Base-by-base conservation (phyloP, 1,284 basidiomycete species). In the Moesziomyces sp. region DNA sequence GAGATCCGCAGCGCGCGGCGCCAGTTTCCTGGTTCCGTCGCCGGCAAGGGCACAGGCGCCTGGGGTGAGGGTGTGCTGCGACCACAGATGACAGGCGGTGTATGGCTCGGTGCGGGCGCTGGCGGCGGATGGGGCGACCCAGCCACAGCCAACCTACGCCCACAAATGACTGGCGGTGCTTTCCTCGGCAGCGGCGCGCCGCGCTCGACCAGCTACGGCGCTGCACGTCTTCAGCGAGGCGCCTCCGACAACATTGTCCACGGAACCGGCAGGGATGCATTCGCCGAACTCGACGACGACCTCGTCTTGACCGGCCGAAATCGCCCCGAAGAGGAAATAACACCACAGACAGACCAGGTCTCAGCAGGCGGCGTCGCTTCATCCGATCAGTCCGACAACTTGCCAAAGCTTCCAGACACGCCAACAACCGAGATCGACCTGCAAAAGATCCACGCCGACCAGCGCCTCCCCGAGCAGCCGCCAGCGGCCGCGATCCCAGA, bases 11-110 rank as follows among this genome's bases (percentile, higher is more conserved):
- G 69, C 10, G 71, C 70, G 4, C 51, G 73, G 7, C 52, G 63
- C 2, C 63, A 78, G 10, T 77, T 76, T 44, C 77, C 74, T 2
- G 79, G 71, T 24, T 64, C 63, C 7, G 58, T 65, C n/a, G 58
- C 68, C 19, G 71, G 64, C 21, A 68, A 62, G 23, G 78, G 78
- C 5, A 75, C 65, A 7, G 76, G 76, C 13, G 67, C 68, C 16
- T 78, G 78, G 74, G 76, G 77, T 5, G 77, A 79, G 46, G 70
- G 73, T 18, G 77, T 77, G 16, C 56, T 81, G 14, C 58, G 78
- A 28, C 79, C 79, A 23, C 79, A 81, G 59, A 66, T 78, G 66
- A 81, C 79, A 8, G 79, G 79, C 14, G 79, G 78, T 23, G 69
- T 72, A 24, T 78, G 78, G 78, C 65, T 77, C 23, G 79, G 75